Percentiles rank a stretch among this genome's conserved stretches.
These are phyloP conservation scores for Malus hybrid DNA, from an alignment of 331 rosid species.

Conservation along the genomic window DNA sequence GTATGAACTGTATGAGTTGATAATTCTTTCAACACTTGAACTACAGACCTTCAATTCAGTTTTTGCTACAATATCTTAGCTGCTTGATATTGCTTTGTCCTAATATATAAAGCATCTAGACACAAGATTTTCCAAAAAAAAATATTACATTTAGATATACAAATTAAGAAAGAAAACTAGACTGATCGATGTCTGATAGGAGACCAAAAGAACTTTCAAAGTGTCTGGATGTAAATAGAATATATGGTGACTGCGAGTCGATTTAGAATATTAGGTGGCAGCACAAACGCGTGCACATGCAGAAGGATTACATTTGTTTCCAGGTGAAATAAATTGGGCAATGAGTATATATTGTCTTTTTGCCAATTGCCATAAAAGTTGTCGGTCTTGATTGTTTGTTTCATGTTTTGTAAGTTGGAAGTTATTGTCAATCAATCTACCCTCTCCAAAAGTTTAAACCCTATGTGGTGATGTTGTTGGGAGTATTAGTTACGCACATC, in stretches of 20 bases:
- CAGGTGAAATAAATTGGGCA: neutral
- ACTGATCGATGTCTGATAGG: no score
- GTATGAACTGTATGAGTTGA: no score
- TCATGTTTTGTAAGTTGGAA: neutral
- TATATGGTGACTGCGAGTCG: no score
- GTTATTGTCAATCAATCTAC: neutral
- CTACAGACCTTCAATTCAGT: no score
- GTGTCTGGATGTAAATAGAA: neutral
- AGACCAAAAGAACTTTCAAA: no score
- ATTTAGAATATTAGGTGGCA: neutral
- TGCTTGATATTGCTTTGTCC: no score
- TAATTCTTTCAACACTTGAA: no score
- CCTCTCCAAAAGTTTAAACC: neutral
- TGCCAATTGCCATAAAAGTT: neutral
- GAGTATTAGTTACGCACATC: neutral
- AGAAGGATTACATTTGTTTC: neutral
- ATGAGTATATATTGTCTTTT: neutral
- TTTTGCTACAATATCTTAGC: no score
- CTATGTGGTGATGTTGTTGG: neutral
- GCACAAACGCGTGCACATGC: neutral
- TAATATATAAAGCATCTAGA: no score
- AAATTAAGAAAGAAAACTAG: no score
- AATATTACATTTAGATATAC: no score
- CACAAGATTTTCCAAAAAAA: no score
- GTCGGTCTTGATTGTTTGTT: neutral